Evolutionary conservation across 768 basidiomycete genomes (phyloP).

Genomic region (Leccinum uliginosum): DNA sequence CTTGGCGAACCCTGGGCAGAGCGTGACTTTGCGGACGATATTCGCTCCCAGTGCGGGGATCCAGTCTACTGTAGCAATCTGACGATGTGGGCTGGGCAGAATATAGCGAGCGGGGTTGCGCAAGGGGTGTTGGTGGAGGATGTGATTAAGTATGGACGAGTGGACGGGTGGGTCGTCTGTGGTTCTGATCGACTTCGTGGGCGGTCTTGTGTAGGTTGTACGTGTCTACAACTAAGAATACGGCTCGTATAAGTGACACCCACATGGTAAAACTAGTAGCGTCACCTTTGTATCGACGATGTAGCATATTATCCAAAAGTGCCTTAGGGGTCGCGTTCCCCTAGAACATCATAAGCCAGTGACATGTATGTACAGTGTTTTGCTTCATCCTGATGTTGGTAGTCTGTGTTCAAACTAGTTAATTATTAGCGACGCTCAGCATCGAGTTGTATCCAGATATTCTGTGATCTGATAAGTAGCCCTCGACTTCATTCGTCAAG

Average conservation of each 20-base stretch:
- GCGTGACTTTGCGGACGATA: conserved; percentile 37
- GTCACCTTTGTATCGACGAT: neutral
- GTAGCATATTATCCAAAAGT: neutral
- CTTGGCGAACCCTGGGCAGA: conserved; percentile 23
- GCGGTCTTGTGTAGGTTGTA: neutral
- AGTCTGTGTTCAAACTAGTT: no score
- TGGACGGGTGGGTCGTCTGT: conserved; percentile 37
- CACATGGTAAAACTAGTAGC: no score
- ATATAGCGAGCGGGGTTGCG: conserved; percentile 36
- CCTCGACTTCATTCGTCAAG: no score
- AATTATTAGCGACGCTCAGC: no score
- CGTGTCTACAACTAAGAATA: neutral
- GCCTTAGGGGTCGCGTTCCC: no score
- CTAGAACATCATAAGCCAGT: no score
- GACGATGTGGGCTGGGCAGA: conserved; percentile 51
- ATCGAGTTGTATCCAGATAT: no score
- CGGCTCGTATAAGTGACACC: neutral
- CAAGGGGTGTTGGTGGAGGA: conserved; percentile 40
- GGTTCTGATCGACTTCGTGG: conserved; percentile 25
- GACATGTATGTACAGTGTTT: no score
- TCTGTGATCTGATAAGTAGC: neutral
- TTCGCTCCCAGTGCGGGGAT: conserved; percentile 48
- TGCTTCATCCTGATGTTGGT: no score
- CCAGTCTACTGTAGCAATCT: conserved; percentile 37
- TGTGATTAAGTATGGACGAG: conserved; percentile 28